Evolutionary conservation across 2,329 filamentous ascomycete genomes (phyloP), one percentile per base, ranked within the genome.

Genomic region (Colletotrichum coccodes): DNA sequence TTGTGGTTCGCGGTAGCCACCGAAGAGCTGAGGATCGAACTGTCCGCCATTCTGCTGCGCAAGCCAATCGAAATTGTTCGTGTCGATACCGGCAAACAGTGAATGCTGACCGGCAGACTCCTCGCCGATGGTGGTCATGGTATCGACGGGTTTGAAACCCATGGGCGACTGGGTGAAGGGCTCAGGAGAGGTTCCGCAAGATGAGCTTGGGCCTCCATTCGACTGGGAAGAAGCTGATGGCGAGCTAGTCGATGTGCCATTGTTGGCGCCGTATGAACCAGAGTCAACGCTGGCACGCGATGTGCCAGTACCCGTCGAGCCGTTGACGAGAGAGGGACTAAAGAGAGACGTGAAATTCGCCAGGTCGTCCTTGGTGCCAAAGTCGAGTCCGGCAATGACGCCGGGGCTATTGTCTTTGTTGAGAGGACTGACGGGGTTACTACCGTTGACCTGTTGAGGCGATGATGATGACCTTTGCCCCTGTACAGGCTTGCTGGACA

Each of bases 11-110:
- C 96, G 91, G 80, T 98, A 98, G 74, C 94, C 93, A 61, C 92
- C 93, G 78, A 98, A 98, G 5, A 98, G 85, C 63, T 96, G 90
- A 0, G 96, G 95, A 71, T 98, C 95, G 75, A 98, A 98, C 71
- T 92, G 90, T 64, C 93, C 93, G 65, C 91, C 91, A 74, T 94
- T 95, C 77, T 97, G 93, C 74, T 92, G 91, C 44, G 90, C 87
- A 57, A 96, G 84, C 89, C 92, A 95, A 77, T 93, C 91, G 74
- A 94, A 85, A 73, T 88, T 88, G 73, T 83, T 85, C 67, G 84
- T 79, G 71, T 86, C 85, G 60, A 88, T 81, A 59, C 80, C 77
- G 47, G 78, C 75, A 40, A 83, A 77, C 36, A 78, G 75, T 0
- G 75, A 73, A 30, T 76, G 73, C 5, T 83, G 81, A 58, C 78